Evolutionary conservation across 2,329 filamentous ascomycete species (phyloP).

Genomic region (Dendryphion nanum): DNA sequence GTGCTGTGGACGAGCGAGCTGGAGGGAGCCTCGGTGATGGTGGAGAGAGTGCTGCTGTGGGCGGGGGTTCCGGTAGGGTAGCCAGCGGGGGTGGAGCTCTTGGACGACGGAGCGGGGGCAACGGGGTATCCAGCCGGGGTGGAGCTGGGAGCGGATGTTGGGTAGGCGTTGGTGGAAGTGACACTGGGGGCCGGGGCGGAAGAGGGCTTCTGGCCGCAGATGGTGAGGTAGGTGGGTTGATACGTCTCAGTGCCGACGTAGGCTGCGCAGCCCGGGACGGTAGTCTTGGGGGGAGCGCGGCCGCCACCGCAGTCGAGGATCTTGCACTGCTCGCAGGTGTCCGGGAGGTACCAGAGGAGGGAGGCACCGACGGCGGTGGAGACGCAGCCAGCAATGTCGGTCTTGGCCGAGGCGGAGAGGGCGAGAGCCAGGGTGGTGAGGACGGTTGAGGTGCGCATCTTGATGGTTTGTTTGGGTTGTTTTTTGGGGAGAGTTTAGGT

Average conservation of each 20-base stretch:
- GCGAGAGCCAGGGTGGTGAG: slow-evolving; percentile 29
- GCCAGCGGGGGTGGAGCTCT: not conserved
- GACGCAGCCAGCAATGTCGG: slow-evolving; percentile 47
- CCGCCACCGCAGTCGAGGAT: slow-evolving; percentile 67
- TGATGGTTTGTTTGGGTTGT: slow-evolving; percentile 2
- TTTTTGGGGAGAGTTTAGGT: not conserved
- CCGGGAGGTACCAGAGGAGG: slow-evolving; percentile 61
- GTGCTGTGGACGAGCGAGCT: not conserved
- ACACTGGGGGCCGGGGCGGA: too few species aligned
- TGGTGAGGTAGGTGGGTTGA: slow-evolving; percentile 49
- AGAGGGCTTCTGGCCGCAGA: too few species aligned
- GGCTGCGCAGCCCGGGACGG: slow-evolving; percentile 58
- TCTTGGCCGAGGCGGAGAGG: slow-evolving; percentile 32
- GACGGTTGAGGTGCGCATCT: slow-evolving; percentile 15
- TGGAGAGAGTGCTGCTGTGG: not conserved
- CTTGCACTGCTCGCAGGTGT: slow-evolving; percentile 63
- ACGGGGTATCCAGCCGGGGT: not conserved
- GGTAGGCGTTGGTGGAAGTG: not conserved
- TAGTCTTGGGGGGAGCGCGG: slow-evolving; percentile 62
- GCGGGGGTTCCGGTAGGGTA: slow-evolving; percentile 4
- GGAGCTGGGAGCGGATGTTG: not conserved
- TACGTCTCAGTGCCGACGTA: slow-evolving; percentile 59
- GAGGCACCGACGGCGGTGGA: slow-evolving; percentile 45
- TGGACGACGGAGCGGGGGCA: not conserved
- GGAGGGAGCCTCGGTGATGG: not conserved